Percentiles rank a stretch among this genome's conserved stretches.
These are phyloP conservation scores for Firmiana major DNA, from an alignment of 345 rosid genomes.

Conservation along the genomic window DNA sequence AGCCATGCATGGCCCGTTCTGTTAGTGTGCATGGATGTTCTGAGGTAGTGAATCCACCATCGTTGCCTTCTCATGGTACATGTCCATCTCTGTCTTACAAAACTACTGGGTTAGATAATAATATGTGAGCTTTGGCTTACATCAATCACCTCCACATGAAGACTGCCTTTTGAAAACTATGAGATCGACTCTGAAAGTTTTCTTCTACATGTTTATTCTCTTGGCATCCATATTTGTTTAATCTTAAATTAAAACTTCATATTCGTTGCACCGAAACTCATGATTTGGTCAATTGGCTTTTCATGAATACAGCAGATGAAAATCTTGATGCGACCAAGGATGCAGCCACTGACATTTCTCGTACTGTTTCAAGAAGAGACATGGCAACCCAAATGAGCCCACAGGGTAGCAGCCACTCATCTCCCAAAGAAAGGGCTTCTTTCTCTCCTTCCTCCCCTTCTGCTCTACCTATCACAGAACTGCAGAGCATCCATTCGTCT, in stretches of 20 bases:
- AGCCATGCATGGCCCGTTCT: constrained; percentile 85
- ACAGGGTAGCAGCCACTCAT: constrained; percentile 55
- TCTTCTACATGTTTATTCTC: not conserved
- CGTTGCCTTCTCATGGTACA: constrained; percentile 50
- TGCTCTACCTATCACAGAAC: constrained; percentile 48
- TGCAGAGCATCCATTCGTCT: constrained; percentile 41
- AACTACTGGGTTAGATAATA: not conserved
- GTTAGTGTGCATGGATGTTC: constrained; percentile 91
- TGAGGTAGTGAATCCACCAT: constrained; percentile 41
- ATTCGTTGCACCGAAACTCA: not conserved
- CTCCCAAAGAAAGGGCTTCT: constrained; percentile 52
- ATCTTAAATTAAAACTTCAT: not conserved
- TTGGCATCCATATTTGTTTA: not conserved
- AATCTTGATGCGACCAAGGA: constrained; percentile 47
- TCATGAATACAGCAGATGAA: constrained; percentile 41
- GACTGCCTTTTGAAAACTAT: not conserved
- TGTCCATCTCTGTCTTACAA: not conserved
- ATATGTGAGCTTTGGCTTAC: not conserved
- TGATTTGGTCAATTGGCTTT: not conserved
- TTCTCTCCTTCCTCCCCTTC: constrained; percentile 51
- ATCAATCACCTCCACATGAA: not conserved
- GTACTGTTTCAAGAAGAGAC: constrained; percentile 82
- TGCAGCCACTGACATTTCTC: constrained; percentile 57
- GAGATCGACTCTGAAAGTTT: not conserved
- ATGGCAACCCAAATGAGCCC: constrained; percentile 99